A percentile compares a stretch with the other conserved stretches of the same genome.
These are phyloP conservation scores for Cutaneotrichosporon mucoides DNA, from an alignment of 1,284 basidiomycete genomes.

Conservation along the genomic window DNA sequence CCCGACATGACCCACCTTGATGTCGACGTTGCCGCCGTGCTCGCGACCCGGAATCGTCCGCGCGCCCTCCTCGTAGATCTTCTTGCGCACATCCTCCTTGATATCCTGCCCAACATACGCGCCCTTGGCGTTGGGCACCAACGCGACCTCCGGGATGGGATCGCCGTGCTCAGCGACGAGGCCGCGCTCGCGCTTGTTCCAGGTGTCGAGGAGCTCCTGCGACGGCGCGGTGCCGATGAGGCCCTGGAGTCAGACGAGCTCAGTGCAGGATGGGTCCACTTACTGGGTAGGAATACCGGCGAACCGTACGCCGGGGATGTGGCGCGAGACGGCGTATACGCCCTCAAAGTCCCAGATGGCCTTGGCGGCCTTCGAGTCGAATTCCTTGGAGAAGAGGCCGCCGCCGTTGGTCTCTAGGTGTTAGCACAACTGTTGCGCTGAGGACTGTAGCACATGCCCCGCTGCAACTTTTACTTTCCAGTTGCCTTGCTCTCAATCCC, in stretches of 20 bases:
- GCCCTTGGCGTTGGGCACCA: conserved; percentile 61
- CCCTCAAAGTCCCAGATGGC: conserved; percentile 76
- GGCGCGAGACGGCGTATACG: conserved; percentile 65
- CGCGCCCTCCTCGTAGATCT: conserved; percentile 65
- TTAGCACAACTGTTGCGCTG: conserved; percentile 47
- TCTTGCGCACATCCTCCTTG: conserved; percentile 53
- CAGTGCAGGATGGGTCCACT: neutral
- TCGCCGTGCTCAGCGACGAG: conserved; percentile 55
- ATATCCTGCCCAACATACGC: conserved; percentile 65
- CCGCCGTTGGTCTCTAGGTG: conserved; percentile 70
- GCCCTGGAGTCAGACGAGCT: conserved; percentile 41
- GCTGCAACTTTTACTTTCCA: too few relatives aligned
- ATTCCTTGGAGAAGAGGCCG: conserved; percentile 60
- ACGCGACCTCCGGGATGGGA: conserved; percentile 60
- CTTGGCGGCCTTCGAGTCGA: conserved; percentile 58
- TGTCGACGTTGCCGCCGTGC: conserved; percentile 79
- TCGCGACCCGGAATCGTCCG: conserved; percentile 71
- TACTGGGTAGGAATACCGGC: conserved; percentile 65
- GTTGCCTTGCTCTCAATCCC: too few relatives aligned
- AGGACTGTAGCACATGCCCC: too few relatives aligned
- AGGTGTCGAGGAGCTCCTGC: conserved; percentile 63
- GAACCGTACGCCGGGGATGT: conserved; percentile 73
- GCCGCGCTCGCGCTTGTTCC: conserved; percentile 70
- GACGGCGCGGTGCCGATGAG: conserved; percentile 72
- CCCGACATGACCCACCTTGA: conserved; percentile 50